Conservation (phyloP, 2,329 filamentous ascomycete genomes). For the Atkinsonella texensis region DNA sequence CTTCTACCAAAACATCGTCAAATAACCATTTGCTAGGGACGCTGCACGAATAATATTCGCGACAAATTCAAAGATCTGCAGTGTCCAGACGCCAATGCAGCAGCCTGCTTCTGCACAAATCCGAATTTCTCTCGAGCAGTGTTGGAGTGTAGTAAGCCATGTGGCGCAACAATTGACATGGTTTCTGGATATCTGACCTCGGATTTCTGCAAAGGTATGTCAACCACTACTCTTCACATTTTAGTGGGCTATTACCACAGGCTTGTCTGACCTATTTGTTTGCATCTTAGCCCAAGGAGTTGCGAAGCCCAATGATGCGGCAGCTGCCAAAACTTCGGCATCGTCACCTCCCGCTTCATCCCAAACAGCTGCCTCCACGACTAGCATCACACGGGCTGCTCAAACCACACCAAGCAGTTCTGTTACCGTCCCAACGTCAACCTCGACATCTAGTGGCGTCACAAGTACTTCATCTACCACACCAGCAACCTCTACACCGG, state of each 20-base stretch:
- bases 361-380: neutral
- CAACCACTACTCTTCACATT: neutral
- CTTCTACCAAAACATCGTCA: neutral
- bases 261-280: neutral
- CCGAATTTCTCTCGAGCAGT: constrained; percentile 24
- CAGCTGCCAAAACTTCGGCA: neutral
- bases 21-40: constrained; percentile 8
- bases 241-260: neutral
- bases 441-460: neutral
- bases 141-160: constrained; percentile 24
- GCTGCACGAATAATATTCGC: constrained; percentile 12
- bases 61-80: constrained; percentile 11
- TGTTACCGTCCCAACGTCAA: neutral
- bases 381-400: neutral
- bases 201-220: constrained; percentile 15
- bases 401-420: neutral
- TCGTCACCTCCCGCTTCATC: neutral
- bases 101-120: constrained; percentile 29
- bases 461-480: neutral
- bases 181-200: constrained; percentile 10
- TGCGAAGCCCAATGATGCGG: neutral
- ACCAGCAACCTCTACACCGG: neutral
- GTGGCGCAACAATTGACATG: constrained; percentile 13
- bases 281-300: neutral
- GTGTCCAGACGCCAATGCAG: constrained; percentile 18